These are phyloP conservation scores for Aspergillus indologenus DNA, from an alignment of 495 filamentous ascomycete species.

Conservation along the genomic window DNA sequence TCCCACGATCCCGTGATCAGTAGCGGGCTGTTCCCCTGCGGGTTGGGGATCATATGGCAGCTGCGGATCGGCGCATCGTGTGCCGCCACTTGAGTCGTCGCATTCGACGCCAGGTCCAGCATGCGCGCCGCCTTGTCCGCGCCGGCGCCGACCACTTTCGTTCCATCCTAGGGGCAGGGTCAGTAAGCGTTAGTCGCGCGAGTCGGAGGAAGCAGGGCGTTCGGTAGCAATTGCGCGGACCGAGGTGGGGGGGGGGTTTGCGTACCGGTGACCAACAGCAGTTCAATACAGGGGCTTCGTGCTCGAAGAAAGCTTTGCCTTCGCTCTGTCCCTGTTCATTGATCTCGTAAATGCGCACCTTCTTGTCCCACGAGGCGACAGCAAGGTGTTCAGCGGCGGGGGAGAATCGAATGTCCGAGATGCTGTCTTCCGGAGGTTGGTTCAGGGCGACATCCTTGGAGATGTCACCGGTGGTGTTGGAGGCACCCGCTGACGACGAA, in stretches of 20 bases:
- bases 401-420: conserved; percentile 83
- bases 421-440: conserved; percentile 77
- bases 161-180: conserved; percentile 53
- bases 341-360: conserved; percentile 89
- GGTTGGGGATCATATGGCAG: conserved; percentile 67
- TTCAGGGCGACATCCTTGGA: conserved; percentile 79
- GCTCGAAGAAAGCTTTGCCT: conserved; percentile 75
- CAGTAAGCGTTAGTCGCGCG: neutral
- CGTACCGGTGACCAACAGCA: conserved; percentile 82
- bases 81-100: conserved; percentile 63
- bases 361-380: conserved; percentile 90
- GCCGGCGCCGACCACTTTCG: conserved; percentile 76
- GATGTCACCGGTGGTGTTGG: conserved; percentile 82
- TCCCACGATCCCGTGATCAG: conserved; percentile 93
- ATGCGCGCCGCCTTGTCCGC: conserved; percentile 81
- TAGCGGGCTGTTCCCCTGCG: conserved; percentile 54
- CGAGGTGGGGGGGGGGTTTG: too few relatives aligned
- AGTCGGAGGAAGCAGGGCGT: conserved; percentile 11
- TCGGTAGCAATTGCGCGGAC: too few relatives aligned
- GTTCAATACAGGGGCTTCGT: conserved; percentile 72
- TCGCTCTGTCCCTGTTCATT: conserved; percentile 64
- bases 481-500: conserved; percentile 41
- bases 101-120: conserved; percentile 63
- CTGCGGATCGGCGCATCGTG: conserved; percentile 79
- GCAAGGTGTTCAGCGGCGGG: conserved; percentile 73